phyloP scores from a whole-genome alignment of 495 filamentous ascomycete genomes.

The Neurospora sublineolata region DNA sequence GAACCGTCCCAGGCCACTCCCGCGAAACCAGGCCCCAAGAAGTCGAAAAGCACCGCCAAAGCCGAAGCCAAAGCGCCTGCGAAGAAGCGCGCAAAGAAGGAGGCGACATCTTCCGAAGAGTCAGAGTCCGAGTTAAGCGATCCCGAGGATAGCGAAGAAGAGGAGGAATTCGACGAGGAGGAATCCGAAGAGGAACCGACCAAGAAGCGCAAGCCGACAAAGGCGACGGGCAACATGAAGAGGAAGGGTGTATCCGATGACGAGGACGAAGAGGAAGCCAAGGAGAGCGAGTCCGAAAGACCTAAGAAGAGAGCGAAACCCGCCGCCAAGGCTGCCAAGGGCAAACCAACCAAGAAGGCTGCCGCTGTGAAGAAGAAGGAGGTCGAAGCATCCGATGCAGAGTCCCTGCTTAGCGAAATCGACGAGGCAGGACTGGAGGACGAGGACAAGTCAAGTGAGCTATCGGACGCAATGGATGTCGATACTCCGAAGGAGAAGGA shows the following conservation, averaged over 20 bases:
- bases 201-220: constrained; percentile 25
- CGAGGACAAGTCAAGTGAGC: background rate
- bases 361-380: background rate
- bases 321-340: background rate
- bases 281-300: constrained; percentile 1
- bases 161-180: background rate
- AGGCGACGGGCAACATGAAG: constrained; percentile 17
- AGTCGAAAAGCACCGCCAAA: constrained; percentile 9
- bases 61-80: constrained; percentile 2
- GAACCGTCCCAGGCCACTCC: constrained; percentile 11
- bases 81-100: constrained; percentile 5
- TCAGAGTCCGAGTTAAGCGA: constrained; percentile 10
- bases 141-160: constrained; percentile 11
- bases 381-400: background rate
- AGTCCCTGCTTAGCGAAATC: constrained; percentile 5
- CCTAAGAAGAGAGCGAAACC: constrained; percentile 6
- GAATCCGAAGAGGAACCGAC: constrained; percentile 1
- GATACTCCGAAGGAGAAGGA: background rate
- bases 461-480: background rate
- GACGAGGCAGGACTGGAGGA: background rate
- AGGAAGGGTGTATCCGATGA: constrained; percentile 24
- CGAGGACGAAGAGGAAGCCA: constrained; percentile 22
- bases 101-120: constrained; percentile 8
- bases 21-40: constrained; percentile 1
- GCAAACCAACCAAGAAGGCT: background rate